Evolutionary conservation across 139 green algal genomes (phyloP), one percentile per base, ranked within the genome.

Genomic region (Deuterostichococcus epilithicus): DNA sequence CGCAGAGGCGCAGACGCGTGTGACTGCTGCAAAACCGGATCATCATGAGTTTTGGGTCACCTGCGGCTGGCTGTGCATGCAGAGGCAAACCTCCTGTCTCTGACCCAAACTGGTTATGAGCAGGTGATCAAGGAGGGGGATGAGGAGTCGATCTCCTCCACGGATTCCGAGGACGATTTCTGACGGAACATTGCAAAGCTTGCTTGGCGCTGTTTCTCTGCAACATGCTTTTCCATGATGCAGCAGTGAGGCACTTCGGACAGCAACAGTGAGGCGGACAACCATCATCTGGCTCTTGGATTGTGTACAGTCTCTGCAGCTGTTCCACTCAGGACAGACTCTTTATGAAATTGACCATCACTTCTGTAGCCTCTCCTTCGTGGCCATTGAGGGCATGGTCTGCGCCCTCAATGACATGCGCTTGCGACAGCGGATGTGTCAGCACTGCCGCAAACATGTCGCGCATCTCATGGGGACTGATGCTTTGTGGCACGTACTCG

Each of bases 401-500:
- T 1, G 68, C 84, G 5, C 83, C 82, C 25, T 82, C 52, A 30
- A 90, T 78, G 5, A 84, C 71, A 0, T 33, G 22, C 22, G 78
- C 39, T 35, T 26, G 52, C 0, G 81, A 82, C 6, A 45, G 71
- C 10, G 28, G 25, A 5, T 76, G 78, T 4, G 89, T 86, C 10
- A 63, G 52, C 10, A 84, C 79, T 26, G 52, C 10, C 28, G 72
- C 75, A 25, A 90, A 42, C 26, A 81, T 69, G 35, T 70, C 35
- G 0, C 73, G 78, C 32, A 84, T 42, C 2, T 22, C 63, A 10
- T 13, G 2, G 3, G 44, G 58, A 58, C 86, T 72, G 0, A 83
- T 63, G 0, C 1, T 15, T 1, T 39, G 34, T 0, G 83, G 87
- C 3, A 87, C 63, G 35, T 81, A 92, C 68, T 92, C 85, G 30